Percentiles rank a stretch among this genome's conserved stretches.
Conservation (phyloP, 352 stramenopile species). For the Elongisporangium prolatum region DNA sequence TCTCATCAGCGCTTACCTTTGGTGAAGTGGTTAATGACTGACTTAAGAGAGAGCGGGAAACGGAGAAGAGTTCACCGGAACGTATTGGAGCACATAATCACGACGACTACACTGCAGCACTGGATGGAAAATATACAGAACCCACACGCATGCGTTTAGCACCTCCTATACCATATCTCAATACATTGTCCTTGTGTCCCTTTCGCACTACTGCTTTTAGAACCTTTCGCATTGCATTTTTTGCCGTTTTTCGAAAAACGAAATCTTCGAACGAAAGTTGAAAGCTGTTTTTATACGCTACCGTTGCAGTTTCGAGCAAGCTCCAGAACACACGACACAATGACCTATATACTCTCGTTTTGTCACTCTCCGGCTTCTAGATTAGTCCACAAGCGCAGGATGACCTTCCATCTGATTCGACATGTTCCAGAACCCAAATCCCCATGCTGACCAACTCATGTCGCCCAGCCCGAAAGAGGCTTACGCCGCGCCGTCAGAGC, state of each 20-base stretch:
- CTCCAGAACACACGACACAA: not conserved
- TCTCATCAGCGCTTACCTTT: not conserved
- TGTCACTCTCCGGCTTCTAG: not conserved
- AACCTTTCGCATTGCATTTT: not conserved
- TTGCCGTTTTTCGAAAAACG: not conserved
- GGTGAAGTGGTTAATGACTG: not conserved
- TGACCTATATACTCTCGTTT: not conserved
- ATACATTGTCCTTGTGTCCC: not conserved
- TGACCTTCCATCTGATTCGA: not conserved
- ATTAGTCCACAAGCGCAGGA: not conserved
- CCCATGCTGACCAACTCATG: not conserved
- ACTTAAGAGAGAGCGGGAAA: not conserved
- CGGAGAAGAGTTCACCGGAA: not conserved
- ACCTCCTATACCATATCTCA: not conserved
- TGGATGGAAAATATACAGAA: not conserved
- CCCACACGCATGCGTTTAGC: not conserved
- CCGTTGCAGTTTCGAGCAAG: not conserved
- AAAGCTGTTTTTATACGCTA: not conserved
- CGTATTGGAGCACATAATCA: not conserved
- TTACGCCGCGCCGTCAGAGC: not conserved
- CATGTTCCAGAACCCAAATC: not conserved
- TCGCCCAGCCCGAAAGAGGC: not conserved
- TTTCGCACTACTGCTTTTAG: not conserved
- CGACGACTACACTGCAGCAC: not conserved
- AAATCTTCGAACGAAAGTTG: not conserved